A percentile compares a stretch with the other conserved stretches of the same genome.
phyloP scores from a whole-genome alignment of 2,329 filamentous ascomycete genomes.

The Diaporthe sp. region DNA sequence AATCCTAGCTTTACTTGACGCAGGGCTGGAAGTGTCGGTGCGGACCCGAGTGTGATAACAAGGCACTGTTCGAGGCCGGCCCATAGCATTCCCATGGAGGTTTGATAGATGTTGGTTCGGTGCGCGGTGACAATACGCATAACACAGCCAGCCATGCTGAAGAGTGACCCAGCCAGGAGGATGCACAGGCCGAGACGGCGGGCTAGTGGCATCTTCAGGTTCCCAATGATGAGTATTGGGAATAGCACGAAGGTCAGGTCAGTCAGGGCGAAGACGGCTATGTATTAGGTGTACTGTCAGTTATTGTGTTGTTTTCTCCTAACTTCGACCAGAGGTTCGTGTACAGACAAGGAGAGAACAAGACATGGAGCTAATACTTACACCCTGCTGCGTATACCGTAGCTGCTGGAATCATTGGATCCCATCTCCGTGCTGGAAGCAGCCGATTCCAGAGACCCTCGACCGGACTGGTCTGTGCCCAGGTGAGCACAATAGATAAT shows the following conservation, averaged over 20 bases:
- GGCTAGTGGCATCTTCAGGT: constrained; percentile 41
- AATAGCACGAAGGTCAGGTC: constrained; percentile 43
- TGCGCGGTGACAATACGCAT: constrained; percentile 7
- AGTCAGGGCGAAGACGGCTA: constrained; percentile 31
- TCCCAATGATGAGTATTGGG: constrained; percentile 42
- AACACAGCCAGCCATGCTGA: constrained; percentile 34
- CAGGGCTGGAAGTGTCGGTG: background rate
- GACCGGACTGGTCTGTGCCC: background rate
- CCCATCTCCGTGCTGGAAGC: background rate
- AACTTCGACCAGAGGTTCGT: background rate
- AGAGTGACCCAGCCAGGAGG: constrained; percentile 36
- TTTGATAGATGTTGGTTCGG: background rate
- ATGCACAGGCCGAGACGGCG: constrained; percentile 30
- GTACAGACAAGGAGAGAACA: background rate
- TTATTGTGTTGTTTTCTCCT: background rate
- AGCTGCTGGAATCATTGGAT: background rate
- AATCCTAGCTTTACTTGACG: background rate
- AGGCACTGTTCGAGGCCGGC: background rate
- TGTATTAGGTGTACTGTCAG: background rate
- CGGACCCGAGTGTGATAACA: background rate
- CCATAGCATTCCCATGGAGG: background rate
- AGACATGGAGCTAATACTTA: background rate
- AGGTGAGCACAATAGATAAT: background rate
- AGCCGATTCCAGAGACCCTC: background rate
- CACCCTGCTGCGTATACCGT: background rate